Base-by-base conservation (phyloP, 768 basidiomycete species). In the Lyophyllum shimeji region DNA sequence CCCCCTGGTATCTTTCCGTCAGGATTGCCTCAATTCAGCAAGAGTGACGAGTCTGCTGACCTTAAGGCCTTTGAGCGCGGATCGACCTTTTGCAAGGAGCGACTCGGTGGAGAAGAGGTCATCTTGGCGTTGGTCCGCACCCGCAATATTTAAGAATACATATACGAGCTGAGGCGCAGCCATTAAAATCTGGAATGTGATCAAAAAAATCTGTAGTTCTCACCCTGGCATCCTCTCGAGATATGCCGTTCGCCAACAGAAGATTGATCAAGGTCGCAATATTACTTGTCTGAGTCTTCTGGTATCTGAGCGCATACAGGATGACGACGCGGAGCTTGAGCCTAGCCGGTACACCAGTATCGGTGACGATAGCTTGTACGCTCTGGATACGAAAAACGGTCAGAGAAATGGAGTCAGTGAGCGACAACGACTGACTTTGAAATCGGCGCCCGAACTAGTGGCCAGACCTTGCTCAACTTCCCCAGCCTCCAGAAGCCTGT, bases 381-480 rank as follows among this genome's bases (percentile, higher is more conserved):
- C 75, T 86, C 95, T 97, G 65, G 8, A 17, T 12, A 4, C 9
- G 51, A 31, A 9, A 24, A 29, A 40, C 7, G 34, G 33, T 56
- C 20, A 39, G 51, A 23, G 24, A n/a, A 37, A 13, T 13, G 23
- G 25, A 33, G 42, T 7, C 40, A 3, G 7, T 52, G 17, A 24
- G 7, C 34, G 21, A 23, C 15, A 31, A 40, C 20, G 15, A 65
- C 81, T 54, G 60, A 90, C 96, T 79, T 83, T 90, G 61, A 92
- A 80, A 75, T 98, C 97, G 27, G 89, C 85, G 15, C 93, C 93
- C 42, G 94, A 87, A 57, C 90, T 93, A 18, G 94, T 92, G 0
- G 95, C 95, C 54, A 99, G 76, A 29, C 95, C 94, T 71, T 99
- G 97, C 67, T 99, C 97, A 23, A 98, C 83, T 75, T 99, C 97